Evolutionary conservation across 2,329 filamentous ascomycete genomes (phyloP).

Genomic region (Verticillium isaacii): DNA sequence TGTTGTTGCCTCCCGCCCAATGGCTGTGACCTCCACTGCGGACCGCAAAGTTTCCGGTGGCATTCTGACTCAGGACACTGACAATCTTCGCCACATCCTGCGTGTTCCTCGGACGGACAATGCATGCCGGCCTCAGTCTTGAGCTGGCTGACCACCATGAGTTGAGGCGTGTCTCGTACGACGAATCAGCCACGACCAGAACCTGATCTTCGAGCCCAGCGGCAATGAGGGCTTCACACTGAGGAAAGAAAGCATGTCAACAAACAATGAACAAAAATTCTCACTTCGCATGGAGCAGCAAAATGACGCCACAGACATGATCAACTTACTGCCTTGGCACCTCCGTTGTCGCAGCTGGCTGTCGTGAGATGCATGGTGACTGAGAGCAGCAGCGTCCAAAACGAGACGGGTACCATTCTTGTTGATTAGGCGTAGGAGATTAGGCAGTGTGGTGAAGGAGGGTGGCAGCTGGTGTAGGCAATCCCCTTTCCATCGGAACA

Average conservation of each 20-base stretch:
- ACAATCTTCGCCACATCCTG: conserved; percentile 17
- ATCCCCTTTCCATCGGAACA: no score
- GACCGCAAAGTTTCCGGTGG: conserved; percentile 31
- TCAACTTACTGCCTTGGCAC: background rate
- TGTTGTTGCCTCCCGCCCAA: conserved; percentile 36
- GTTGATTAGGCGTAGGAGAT: background rate
- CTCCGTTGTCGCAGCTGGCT: background rate
- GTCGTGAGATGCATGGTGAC: background rate
- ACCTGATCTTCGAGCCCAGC: conserved; percentile 5
- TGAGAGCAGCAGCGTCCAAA: background rate
- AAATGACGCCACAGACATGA: background rate
- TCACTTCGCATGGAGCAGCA: background rate
- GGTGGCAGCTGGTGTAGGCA: no score
- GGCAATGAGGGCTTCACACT: conserved; percentile 9
- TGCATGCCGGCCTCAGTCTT: conserved; percentile 18
- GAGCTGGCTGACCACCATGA: conserved; percentile 14
- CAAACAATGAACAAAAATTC: rapidly evolving
- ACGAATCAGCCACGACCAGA: background rate
- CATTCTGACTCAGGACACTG: conserved; percentile 6
- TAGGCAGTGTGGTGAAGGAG: no score
- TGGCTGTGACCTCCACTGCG: conserved; percentile 41
- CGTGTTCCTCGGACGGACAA: conserved; percentile 16
- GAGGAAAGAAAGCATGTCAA: background rate
- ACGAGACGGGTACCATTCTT: background rate
- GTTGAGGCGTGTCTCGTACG: conserved; percentile 7